Percentiles rank a stretch among this genome's conserved stretches.
These are phyloP conservation scores for Telfairia occidentalis DNA, from an alignment of 331 rosid genomes.

Conservation along the genomic window DNA sequence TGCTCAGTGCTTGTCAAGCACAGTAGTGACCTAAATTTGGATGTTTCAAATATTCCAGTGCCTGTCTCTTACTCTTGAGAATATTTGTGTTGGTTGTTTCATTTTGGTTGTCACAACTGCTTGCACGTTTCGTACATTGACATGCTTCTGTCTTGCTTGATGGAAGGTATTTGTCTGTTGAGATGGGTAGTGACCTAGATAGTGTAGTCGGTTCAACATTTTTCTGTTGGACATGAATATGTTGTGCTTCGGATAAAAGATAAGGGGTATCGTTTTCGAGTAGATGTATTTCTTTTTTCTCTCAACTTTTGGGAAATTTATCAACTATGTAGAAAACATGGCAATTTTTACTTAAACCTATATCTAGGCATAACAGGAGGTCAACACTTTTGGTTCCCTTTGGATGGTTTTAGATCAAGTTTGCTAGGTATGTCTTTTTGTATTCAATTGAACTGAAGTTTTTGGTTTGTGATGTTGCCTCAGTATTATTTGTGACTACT, in stretches of 20 bases:
- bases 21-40: neutral
- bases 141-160: neutral
- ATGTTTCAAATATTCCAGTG: neutral
- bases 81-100: neutral
- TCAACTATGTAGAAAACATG: neutral
- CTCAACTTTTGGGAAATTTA: neutral
- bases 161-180: neutral
- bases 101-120: neutral
- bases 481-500: neutral
- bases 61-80: neutral
- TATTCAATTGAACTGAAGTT: neutral
- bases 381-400: neutral
- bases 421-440: neutral
- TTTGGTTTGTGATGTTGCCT: neutral
- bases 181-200: neutral
- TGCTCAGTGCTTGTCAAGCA: neutral
- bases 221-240: neutral
- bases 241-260: neutral
- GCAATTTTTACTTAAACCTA: neutral
- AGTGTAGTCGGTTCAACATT: neutral
- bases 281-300: neutral
- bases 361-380: neutral
- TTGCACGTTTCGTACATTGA: slow-evolving; percentile 1
- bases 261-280: neutral
- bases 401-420: neutral